Conservation (phyloP, 805 yeast genomes). For the Alloascoidea africana region DNA sequence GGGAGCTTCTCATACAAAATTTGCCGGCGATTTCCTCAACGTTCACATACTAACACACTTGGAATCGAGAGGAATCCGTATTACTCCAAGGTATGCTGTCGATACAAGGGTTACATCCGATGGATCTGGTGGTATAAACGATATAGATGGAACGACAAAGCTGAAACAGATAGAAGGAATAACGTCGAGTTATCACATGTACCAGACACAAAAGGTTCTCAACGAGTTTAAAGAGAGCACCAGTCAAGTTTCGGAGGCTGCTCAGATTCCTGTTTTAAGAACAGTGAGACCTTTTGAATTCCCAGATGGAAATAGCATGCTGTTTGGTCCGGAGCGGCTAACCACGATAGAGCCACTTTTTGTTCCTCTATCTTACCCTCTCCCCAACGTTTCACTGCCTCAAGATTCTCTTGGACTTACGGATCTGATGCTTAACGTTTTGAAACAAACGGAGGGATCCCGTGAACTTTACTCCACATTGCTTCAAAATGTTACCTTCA, state of each 20-base stretch:
- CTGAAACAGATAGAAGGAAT: slow-evolving; percentile 17
- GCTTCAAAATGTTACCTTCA: slow-evolving; percentile 34
- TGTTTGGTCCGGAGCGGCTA: slow-evolving; percentile 36
- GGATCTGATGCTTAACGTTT: slow-evolving; percentile 27
- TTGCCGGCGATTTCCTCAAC: slow-evolving; percentile 77
- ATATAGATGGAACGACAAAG: slow-evolving; percentile 17
- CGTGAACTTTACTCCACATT: slow-evolving; percentile 25
- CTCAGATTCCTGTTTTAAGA: slow-evolving; percentile 18
- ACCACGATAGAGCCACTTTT: slow-evolving; percentile 54
- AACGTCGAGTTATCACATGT: slow-evolving; percentile 21
- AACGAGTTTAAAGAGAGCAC: slow-evolving; percentile 33
- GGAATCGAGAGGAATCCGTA: slow-evolving; percentile 18
- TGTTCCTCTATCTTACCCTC: slow-evolving; percentile 38
- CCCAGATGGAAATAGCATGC: slow-evolving; percentile 35
- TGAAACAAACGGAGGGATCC: slow-evolving; percentile 31
- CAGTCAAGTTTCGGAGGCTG: slow-evolving; percentile 20
- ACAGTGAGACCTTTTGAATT: slow-evolving; percentile 35
- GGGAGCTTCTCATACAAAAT: slow-evolving; percentile 50
- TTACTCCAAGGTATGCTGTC: slow-evolving; percentile 20
- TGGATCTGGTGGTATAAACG: slow-evolving; percentile 17
- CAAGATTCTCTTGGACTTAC: slow-evolving; percentile 36
- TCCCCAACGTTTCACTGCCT: slow-evolving; percentile 25
- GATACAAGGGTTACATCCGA: too few species aligned
- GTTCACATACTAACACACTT: slow-evolving; percentile 40
- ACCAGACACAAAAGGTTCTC: slow-evolving; percentile 25